These are phyloP conservation scores for Diddensiella transvaalensis DNA, from an alignment of 805 yeast genomes.

Conservation along the genomic window DNA sequence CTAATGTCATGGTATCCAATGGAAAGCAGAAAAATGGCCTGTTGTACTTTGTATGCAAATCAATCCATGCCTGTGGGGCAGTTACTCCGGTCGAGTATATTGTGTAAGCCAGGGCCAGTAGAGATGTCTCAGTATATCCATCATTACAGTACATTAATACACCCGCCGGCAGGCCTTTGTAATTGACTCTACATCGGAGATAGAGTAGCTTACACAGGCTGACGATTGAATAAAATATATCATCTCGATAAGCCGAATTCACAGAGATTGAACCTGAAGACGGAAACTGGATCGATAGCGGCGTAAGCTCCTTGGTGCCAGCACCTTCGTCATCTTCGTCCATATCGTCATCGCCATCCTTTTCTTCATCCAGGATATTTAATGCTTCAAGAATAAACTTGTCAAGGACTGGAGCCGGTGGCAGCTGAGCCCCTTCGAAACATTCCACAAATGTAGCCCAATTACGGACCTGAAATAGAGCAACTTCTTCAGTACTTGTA, in stretches of 20 bases:
- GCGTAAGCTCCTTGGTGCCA: slow-evolving; percentile 13
- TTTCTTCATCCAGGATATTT: slow-evolving; percentile 3
- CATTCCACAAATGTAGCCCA: slow-evolving; percentile 38
- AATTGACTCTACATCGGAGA: slow-evolving; percentile 31
- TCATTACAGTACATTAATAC: slow-evolving; percentile 75
- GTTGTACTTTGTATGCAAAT: slow-evolving; percentile 57
- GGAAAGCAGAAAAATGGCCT: slow-evolving; percentile 84
- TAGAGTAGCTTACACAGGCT: slow-evolving; percentile 68
- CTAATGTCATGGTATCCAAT: slow-evolving; percentile 62
- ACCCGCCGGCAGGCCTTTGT: slow-evolving; percentile 23
- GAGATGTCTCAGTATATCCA: slow-evolving; percentile 88
- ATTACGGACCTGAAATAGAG: slow-evolving; percentile 12
- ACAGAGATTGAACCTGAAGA: slow-evolving; percentile 80
- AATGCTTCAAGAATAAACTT: slow-evolving; percentile 24
- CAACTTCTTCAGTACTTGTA: background rate
- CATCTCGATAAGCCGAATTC: slow-evolving; percentile 57
- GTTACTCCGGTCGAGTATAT: slow-evolving; percentile 63
- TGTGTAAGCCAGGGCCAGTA: slow-evolving; percentile 65
- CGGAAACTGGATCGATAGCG: slow-evolving; percentile 51
- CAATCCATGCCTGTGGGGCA: slow-evolving; percentile 62
- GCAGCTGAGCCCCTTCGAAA: slow-evolving; percentile 28
- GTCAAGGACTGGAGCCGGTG: slow-evolving; percentile 21
- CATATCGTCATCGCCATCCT: background rate
- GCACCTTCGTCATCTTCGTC: background rate
- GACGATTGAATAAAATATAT: slow-evolving; percentile 59